Evolutionary conservation across 2,329 filamentous ascomycete genomes (phyloP).

Genomic region (Microsporum ferrugineum): DNA sequence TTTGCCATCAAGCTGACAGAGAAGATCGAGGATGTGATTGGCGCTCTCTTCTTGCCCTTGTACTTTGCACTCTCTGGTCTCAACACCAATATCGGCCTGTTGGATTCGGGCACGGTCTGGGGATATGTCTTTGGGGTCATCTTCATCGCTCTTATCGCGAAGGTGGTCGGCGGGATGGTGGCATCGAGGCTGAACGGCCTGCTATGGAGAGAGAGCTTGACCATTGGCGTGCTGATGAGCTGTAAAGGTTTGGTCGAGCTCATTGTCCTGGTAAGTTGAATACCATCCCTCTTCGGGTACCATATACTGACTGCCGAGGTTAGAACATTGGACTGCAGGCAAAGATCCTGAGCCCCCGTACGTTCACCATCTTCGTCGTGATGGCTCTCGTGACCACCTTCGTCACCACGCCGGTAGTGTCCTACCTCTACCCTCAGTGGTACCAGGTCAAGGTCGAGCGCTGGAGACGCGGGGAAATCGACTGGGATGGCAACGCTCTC

Average conservation of each 20-base stretch:
- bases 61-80: constrained; percentile 91
- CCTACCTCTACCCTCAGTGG: constrained; percentile 62
- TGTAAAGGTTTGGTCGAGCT: constrained; percentile 92
- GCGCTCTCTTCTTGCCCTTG: constrained; percentile 70
- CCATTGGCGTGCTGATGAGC: constrained; percentile 86
- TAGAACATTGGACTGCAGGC: constrained; percentile 74
- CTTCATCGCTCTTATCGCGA: constrained; percentile 68
- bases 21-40: constrained; percentile 86
- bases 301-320: not conserved
- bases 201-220: constrained; percentile 79
- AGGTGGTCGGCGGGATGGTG: constrained; percentile 70
- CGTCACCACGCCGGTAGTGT: constrained; percentile 64
- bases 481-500: constrained; percentile 62
- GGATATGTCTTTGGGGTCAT: constrained; percentile 79
- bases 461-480: constrained; percentile 76
- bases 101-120: constrained; percentile 75
- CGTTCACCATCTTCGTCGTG: constrained; percentile 88
- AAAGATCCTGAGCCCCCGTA: constrained; percentile 64
- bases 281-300: not conserved
- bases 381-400: constrained; percentile 88
- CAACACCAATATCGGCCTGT: constrained; percentile 72
- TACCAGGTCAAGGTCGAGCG: constrained; percentile 62
- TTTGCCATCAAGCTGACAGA: constrained; percentile 82
- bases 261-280: constrained; percentile 65
- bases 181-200: constrained; percentile 66